These are phyloP conservation scores for Aspergillus fischeri DNA, from an alignment of 2,329 filamentous ascomycete genomes.

Conservation along the genomic window DNA sequence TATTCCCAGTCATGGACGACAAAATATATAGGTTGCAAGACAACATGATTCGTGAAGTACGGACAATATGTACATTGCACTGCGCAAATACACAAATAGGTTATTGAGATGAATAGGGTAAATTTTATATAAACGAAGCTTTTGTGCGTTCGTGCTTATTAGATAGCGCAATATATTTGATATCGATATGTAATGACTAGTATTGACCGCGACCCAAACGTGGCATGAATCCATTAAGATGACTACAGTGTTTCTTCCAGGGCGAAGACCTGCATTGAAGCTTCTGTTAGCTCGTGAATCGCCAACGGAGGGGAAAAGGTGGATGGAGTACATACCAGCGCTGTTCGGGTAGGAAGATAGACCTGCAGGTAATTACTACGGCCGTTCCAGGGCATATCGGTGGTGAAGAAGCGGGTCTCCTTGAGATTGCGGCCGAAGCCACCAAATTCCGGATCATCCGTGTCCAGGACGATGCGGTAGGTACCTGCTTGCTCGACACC, in stretches of 20 bases:
- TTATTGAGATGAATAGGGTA: not conserved
- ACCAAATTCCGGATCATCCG: constrained; percentile 72
- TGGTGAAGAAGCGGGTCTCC: constrained; percentile 86
- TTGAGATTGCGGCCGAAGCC: constrained; percentile 75
- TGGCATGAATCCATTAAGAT: not conserved
- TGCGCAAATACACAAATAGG: not conserved
- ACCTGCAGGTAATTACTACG: constrained; percentile 88
- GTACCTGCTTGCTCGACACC: constrained; percentile 81
- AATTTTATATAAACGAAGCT: too few species aligned
- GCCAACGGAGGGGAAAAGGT: not conserved
- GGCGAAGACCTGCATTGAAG: constrained; percentile 48
- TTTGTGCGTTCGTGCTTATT: not conserved
- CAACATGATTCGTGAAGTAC: too few species aligned
- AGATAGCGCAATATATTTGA: not conserved
- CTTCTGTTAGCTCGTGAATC: not conserved
- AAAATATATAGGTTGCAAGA: too few species aligned
- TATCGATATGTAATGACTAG: not conserved
- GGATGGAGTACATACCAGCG: constrained; percentile 58
- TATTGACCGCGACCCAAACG: not conserved
- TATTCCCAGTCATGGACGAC: too few species aligned
- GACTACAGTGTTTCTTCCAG: constrained; percentile 43
- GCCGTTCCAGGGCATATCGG: constrained; percentile 82
- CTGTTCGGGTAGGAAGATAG: constrained; percentile 80
- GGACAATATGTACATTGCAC: too few species aligned
- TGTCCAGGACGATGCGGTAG: constrained; percentile 81